Evolutionary conservation across 495 filamentous ascomycete genomes (phyloP), one percentile per base, ranked within the genome.

Genomic region (Penicillium paradoxum): DNA sequence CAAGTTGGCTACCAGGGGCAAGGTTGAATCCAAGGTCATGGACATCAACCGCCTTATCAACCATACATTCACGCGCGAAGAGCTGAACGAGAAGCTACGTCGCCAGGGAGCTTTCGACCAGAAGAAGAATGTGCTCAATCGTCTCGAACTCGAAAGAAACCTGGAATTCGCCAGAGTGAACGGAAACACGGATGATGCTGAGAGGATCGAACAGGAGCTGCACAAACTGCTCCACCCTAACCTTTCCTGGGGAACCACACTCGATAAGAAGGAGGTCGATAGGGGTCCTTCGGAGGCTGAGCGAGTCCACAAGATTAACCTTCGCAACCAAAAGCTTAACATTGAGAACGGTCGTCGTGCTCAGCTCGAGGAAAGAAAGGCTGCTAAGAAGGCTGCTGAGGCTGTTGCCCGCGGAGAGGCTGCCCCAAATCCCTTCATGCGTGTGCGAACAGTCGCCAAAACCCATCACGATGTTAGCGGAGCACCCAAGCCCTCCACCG

Each of bases 31-130:
- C 40, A 95, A 96, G 70, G 80, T 89, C n/a, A 72, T 77, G 36
- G 89, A 91, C 54, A 91, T 98, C 73, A 87, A 91, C 59, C 67
- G 66, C 6, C 77, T 98, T 30, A 76, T 93, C 58, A 85, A 87
- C 56, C 87, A 85, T 55, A 68, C 75, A 24, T 96, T 92, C 76
- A 95, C 87, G 13, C 81, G 86, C 24, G 81, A 80, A 18, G 91
- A 96, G 64, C 72, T 97, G 49, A 80, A 82, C 39, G 80, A 83
- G 49, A 92, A 91, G 66, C 74, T 97, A 45, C 76, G 78, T 37
- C 84, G 84, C 34, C 82, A 87, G 42, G 83, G 84, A 49, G 73
- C 73, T 10, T 64, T 87, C 9, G 78, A 83, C 44, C 69, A 73
- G 32, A 86, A 85, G 58, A 79, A 73, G 55, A 77, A 78, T n/a